A percentile compares a stretch with the other conserved stretches of the same genome.
Evolutionary conservation across 1,139 yeast genomes (phyloP).

Genomic region (Geotrichum restrictum): DNA sequence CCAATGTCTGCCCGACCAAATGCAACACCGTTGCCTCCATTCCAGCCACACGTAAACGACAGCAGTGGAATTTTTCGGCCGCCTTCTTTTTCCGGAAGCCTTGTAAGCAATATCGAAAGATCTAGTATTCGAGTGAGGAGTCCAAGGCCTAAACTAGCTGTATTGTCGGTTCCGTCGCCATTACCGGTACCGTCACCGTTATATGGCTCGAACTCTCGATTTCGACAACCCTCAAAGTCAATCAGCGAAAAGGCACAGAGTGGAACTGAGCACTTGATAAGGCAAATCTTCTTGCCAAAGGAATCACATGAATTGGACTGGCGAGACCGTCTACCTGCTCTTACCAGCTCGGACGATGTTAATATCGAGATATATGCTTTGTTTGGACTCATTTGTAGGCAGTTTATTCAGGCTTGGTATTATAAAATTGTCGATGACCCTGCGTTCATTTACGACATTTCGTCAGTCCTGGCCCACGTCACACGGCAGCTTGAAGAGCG

Average conservation of each 20-base stretch:
- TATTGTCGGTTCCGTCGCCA: background rate
- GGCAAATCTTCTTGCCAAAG: constrained; percentile 18
- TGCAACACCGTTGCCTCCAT: constrained; percentile 1
- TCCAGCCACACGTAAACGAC: background rate
- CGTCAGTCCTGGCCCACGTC: constrained; percentile 41
- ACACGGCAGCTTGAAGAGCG: constrained; percentile 41
- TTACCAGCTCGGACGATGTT: constrained; percentile 32
- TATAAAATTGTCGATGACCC: constrained; percentile 41
- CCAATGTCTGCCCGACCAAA: constrained; percentile 5
- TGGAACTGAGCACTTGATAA: constrained; percentile 18
- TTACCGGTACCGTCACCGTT: background rate
- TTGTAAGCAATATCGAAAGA: background rate
- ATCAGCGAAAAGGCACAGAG: background rate
- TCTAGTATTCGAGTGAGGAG: background rate
- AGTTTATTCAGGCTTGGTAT: constrained; percentile 49
- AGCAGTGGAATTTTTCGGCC: constrained; percentile 1
- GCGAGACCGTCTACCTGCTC: constrained; percentile 18
- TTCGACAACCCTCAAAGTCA: background rate
- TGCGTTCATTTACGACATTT: constrained; percentile 41
- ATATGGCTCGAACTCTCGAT: background rate
- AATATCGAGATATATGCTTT: constrained; percentile 47
- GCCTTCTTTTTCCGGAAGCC: background rate
- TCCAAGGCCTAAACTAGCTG: constrained; percentile 6
- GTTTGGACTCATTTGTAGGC: constrained; percentile 44
- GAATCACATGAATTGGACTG: constrained; percentile 16